Evolutionary conservation across 768 basidiomycete species (phyloP), one percentile per base, ranked within the genome.

Genomic region (Serendipita indica): DNA sequence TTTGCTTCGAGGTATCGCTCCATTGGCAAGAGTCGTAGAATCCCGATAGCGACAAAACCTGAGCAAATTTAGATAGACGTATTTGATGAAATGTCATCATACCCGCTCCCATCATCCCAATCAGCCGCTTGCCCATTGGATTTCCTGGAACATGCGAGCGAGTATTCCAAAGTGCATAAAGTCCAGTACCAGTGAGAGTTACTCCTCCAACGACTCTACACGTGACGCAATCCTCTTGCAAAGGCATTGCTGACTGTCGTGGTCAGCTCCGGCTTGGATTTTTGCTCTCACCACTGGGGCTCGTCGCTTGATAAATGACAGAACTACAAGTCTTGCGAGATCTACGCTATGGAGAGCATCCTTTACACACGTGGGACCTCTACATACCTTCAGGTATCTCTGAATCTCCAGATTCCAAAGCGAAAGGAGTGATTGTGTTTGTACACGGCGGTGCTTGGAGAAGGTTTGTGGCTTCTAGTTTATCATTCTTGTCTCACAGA

Each of bases 391-490:
- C 61, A 37, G 34, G 52, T 57, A 20, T 46, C 25, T 18, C 14
- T 32, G 6, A 45, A 25, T 43, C 41, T 7, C 41, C 16, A 43
- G 16, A 6, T 5, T 18, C 20, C 7, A 54, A 54, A 32, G 3
- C 49, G 30, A 28, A 60, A 4, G 34, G 57, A n/a, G 68, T 88
- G 39, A 65, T 89, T 35, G 79, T 80, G 64, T 89, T 88, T 64
- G 71, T 89, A 28, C 89, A 89, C 63, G 89, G 89, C 30, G 89
- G 89, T 33, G 89, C 88, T 22, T 91, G 89, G 89, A 73, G 80
- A 64, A 68, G 79, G 87, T 87, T 66, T 27, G 22, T 33, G 30
- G 7, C 16, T 32, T 10, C 22, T 57, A 12, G 18, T 27, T 14
- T 28, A 27, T 37, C 35, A 25, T 22, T 41, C 58, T 28, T 18